Base-by-base conservation (phyloP, 2,329 filamentous ascomycete genomes). In the Lizonia empirigonia region DNA sequence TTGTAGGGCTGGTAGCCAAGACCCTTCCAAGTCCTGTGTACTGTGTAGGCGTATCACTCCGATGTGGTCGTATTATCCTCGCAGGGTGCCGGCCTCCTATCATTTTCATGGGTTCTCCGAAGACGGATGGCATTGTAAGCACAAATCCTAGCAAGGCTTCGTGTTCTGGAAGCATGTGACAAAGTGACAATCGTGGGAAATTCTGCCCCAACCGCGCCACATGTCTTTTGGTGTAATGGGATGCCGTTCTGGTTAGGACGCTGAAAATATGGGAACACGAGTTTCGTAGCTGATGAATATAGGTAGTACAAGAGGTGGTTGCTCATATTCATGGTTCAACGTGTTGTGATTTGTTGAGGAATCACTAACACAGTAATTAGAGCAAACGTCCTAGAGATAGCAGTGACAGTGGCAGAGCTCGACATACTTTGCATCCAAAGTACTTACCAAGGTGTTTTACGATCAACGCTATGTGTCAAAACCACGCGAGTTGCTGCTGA, bases 391-490 rank as follows among this genome's bases (percentile, higher is more conserved):
- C n/a, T n/a, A n/a, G n/a, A n/a, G n/a, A n/a, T n/a, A n/a, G n/a
- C n/a, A n/a, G n/a, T n/a, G n/a, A n/a, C n/a, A n/a, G n/a, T n/a
- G n/a, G n/a, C n/a, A n/a, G n/a, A n/a, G n/a, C n/a, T n/a, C n/a
- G n/a, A n/a, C n/a, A n/a, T n/a, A n/a, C n/a, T n/a, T n/a, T n/a
- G n/a, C n/a, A n/a, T n/a, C n/a, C n/a, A n/a, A n/a, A n/a, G n/a
- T n/a, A 7, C 41, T 18, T 36, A 41, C 29, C 22, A 16, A 44
- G 35, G 27, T 27, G 29, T 35, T 44, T 22, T 19, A 32, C 29
- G 16, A 23, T 13, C 16, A 42, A 42, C 37, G 42, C 41, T 41
- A 52, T 47, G 49, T 52, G 49, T 52, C 49, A 52, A 40, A n/a
- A 30, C 29, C 19, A 35, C 26, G 37, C 36, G 32, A 46, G 41